A percentile compares a stretch with the other conserved stretches of the same genome.
Conservation (phyloP, 345 rosid species). For the Eucalyptus brandiana region DNA sequence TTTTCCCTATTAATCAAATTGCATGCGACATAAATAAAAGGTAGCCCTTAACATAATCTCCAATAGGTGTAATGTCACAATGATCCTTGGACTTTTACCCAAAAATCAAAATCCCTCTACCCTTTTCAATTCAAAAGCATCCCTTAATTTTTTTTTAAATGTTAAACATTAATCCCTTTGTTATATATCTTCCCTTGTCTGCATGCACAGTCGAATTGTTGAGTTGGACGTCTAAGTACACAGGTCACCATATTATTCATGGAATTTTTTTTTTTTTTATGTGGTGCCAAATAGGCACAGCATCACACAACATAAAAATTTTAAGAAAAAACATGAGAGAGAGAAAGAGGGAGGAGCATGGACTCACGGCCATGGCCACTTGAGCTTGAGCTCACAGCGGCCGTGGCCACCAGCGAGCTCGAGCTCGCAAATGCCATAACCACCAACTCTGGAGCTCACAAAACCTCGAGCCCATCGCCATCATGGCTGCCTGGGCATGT, state of each 20-base stretch:
- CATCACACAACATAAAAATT: not conserved
- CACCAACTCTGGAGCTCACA: not conserved
- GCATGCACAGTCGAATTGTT: not conserved
- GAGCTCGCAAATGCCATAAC: too few relatives aligned
- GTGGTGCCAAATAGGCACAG: not conserved
- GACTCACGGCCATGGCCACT: not conserved
- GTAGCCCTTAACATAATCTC: too few relatives aligned
- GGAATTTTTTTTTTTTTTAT: not conserved
- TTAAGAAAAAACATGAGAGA: too few relatives aligned
- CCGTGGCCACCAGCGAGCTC: not conserved
- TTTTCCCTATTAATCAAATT: too few relatives aligned
- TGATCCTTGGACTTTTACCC: not conserved
- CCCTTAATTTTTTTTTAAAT: not conserved
- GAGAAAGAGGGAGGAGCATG: not conserved
- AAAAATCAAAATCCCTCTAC: not conserved
- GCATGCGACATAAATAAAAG: too few relatives aligned
- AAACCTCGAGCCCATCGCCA: not conserved
- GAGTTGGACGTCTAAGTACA: not conserved
- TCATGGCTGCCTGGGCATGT: not conserved
- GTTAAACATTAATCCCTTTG: not conserved
- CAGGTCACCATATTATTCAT: not conserved
- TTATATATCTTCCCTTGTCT: not conserved
- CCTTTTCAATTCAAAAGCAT: not conserved
- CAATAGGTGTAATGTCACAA: too few relatives aligned
- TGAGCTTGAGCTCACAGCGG: not conserved